Percentiles rank a stretch among this genome's conserved stretches.
phyloP scores from a whole-genome alignment of 2,329 filamentous ascomycete genomes.

The Grosmannia clavigera region DNA sequence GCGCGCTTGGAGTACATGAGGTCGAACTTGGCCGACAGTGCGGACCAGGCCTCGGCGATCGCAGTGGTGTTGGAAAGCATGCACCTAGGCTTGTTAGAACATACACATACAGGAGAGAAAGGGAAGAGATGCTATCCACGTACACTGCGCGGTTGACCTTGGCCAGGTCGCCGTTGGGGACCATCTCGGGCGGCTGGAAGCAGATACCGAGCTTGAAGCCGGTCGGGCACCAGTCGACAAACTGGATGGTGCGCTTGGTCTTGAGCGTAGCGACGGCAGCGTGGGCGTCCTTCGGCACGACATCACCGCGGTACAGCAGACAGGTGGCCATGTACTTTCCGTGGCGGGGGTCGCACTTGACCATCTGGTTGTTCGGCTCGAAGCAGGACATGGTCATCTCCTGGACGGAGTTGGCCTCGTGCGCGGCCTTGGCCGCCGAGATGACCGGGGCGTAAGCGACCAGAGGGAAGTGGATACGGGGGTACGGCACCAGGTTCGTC shows the following conservation, averaged over 20 bases:
- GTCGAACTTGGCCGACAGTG: constrained; percentile 95
- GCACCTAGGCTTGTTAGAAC: constrained; percentile 45
- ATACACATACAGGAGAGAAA: neutral
- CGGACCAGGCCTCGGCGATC: constrained; percentile 96
- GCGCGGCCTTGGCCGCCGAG: constrained; percentile 86
- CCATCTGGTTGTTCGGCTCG: constrained; percentile 99
- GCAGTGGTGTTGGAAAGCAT: constrained; percentile 99
- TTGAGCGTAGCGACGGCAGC: constrained; percentile 88
- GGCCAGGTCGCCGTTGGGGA: constrained; percentile 70
- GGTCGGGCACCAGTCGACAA: constrained; percentile 99
- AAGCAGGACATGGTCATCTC: constrained; percentile 99
- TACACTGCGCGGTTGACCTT: constrained; percentile 98
- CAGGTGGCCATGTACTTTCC: constrained; percentile 99
- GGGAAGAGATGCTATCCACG: constrained; percentile 17
- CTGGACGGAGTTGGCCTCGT: constrained; percentile 96
- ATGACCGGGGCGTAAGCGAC: constrained; percentile 92
- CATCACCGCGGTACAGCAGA: constrained; percentile 94
- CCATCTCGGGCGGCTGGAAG: constrained; percentile 82
- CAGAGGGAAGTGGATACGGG: constrained; percentile 97
- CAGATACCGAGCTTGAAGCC: constrained; percentile 99
- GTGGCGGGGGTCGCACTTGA: constrained; percentile 96
- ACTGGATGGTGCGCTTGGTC: constrained; percentile 98
- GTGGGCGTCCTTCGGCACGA: constrained; percentile 93
- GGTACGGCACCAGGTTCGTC: constrained; percentile 98
- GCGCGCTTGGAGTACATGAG: constrained; percentile 99